Conservation (phyloP, 2,329 filamentous ascomycete species). For the Trichoderma oligosporum region DNA sequence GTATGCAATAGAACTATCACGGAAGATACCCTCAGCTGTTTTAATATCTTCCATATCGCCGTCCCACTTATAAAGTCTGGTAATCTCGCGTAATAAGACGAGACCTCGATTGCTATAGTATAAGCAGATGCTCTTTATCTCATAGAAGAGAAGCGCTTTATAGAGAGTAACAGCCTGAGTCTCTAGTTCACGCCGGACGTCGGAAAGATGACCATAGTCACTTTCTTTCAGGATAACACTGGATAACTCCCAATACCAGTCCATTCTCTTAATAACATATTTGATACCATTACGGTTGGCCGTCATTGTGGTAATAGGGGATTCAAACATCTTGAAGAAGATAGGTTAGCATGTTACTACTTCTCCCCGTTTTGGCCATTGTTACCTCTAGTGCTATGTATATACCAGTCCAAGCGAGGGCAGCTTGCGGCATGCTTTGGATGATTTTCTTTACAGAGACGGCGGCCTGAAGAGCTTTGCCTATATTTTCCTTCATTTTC, state of each 20-base stretch:
- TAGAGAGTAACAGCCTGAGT: constrained; percentile 36
- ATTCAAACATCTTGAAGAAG: constrained; percentile 30
- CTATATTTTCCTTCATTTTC: constrained; percentile 27
- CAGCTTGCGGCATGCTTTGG: constrained; percentile 32
- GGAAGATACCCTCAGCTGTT: constrained; percentile 26
- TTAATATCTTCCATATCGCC: constrained; percentile 29
- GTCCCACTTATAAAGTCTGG: constrained; percentile 36
- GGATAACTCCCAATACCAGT: constrained; percentile 38
- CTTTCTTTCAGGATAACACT: constrained; percentile 28
- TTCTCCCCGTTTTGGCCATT: background rate
- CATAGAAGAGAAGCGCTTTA: constrained; percentile 36
- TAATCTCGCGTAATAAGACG: constrained; percentile 30
- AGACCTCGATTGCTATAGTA: constrained; percentile 32
- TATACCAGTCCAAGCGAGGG: constrained; percentile 37
- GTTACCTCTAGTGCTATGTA: constrained; percentile 34
- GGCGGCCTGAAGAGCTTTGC: constrained; percentile 26
- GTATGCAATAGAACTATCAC: constrained; percentile 20
- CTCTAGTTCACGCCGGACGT: constrained; percentile 25
- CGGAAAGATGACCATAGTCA: background rate
- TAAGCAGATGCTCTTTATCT: constrained; percentile 39
- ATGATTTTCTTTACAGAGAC: constrained; percentile 28
- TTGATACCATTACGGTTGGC: constrained; percentile 35
- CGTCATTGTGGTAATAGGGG: constrained; percentile 27
- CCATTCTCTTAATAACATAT: constrained; percentile 36
- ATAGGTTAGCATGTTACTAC: background rate